Conservation (phyloP, 192 early-diverging fungal genomes). For the Chytriomyces hyalinus region DNA sequence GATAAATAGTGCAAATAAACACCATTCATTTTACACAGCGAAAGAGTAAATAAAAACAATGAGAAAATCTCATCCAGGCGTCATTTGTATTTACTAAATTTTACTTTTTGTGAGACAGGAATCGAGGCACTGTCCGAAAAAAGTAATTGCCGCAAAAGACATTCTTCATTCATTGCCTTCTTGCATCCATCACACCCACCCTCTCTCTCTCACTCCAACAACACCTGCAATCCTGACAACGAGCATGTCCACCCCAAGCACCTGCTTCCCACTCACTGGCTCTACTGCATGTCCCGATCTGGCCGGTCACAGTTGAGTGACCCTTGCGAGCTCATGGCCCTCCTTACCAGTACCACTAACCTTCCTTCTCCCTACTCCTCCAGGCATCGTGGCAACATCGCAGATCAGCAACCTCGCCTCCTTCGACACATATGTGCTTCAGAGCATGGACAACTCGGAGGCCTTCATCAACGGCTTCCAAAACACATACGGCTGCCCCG, state of each 20-base stretch:
- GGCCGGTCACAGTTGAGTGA: slow-evolving; percentile 4
- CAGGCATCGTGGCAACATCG: slow-evolving; percentile 11
- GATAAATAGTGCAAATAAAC: too few species aligned
- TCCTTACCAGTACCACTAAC: not conserved
- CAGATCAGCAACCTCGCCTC: slow-evolving; percentile 23
- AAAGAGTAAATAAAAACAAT: too few species aligned
- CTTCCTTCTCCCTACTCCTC: not conserved
- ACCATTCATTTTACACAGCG: too few species aligned
- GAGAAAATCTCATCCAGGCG: too few species aligned
- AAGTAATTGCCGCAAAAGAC: not conserved
- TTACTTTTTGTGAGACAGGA: too few species aligned
- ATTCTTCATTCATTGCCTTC: not conserved
- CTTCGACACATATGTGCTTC: slow-evolving; percentile 40
- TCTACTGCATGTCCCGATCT: slow-evolving; percentile 20
- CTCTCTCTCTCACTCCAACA: not conserved
- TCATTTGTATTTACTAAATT: too few species aligned
- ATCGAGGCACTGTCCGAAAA: too few species aligned
- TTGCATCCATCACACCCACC: not conserved
- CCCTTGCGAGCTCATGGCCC: not conserved
- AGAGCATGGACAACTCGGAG: slow-evolving; percentile 24
- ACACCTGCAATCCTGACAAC: not conserved
- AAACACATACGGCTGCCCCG: slow-evolving; percentile 35
- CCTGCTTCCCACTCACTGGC: slow-evolving; percentile 19
- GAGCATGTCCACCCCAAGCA: not conserved
- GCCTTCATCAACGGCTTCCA: slow-evolving; percentile 31